These are phyloP conservation scores for Zygotorulaspora mrakii DNA, from an alignment of 1,139 yeast species.

Conservation along the genomic window DNA sequence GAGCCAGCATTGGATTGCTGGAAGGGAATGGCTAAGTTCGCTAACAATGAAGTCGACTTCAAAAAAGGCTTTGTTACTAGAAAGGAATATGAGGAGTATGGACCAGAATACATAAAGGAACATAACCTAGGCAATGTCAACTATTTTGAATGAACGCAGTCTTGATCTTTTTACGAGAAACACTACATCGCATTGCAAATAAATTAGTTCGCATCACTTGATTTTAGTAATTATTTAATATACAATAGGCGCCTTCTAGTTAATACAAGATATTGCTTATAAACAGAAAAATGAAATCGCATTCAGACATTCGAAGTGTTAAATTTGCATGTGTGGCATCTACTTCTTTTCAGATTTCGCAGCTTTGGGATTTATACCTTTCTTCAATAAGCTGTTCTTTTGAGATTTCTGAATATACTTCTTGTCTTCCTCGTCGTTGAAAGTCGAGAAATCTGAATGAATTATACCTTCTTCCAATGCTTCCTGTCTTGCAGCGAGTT, in stretches of 20 bases:
- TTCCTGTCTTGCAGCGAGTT: constrained; percentile 72
- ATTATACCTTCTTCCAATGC: constrained; percentile 71
- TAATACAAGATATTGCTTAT: no score
- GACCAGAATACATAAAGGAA: constrained; percentile 84
- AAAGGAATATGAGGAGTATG: constrained; percentile 81
- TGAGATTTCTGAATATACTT: constrained; percentile 70
- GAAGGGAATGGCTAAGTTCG: constrained; percentile 91
- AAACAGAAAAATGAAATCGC: background rate
- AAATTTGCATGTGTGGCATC: background rate
- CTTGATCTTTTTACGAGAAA: no score
- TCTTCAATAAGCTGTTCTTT: constrained; percentile 68
- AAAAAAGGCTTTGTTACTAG: constrained; percentile 53
- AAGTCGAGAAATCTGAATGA: constrained; percentile 78
- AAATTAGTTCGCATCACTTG: background rate
- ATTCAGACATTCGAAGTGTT: background rate
- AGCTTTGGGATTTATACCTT: constrained; percentile 71
- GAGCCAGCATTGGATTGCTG: constrained; percentile 81
- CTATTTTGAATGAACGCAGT: constrained; percentile 27
- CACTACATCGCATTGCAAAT: background rate
- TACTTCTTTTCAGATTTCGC: constrained; percentile 32
- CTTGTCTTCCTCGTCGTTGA: constrained; percentile 73
- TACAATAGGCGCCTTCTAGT: background rate
- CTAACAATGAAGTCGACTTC: constrained; percentile 47
- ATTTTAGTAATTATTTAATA: background rate
- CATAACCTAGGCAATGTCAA: constrained; percentile 68